These are phyloP conservation scores for Lentinula raphanica DNA, from an alignment of 768 basidiomycete species.

Conservation along the genomic window DNA sequence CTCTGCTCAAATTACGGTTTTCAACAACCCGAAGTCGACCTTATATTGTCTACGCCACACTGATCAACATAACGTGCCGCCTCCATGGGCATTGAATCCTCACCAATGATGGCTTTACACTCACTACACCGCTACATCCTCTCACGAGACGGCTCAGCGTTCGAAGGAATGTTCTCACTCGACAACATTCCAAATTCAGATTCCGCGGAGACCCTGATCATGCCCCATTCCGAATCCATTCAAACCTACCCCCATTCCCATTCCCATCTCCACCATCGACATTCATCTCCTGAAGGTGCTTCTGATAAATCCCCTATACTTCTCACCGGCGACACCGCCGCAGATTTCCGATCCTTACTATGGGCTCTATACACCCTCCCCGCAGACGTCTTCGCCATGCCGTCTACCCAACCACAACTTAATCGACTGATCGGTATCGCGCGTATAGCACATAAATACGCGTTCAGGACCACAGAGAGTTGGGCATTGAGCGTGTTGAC, in stretches of 20 bases:
- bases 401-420: conserved; percentile 30
- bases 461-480: conserved; percentile 43
- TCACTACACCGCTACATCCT: conserved; percentile 20
- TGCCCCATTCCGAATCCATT: conserved; percentile 4
- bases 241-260: not conserved
- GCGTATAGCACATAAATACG: conserved; percentile 53
- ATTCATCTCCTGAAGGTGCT: conserved; percentile 37
- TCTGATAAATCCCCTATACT: conserved; percentile 47
- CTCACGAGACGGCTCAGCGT: conserved; percentile 39
- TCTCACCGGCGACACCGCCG: conserved; percentile 43
- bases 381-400: conserved; percentile 36
- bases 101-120: not conserved
- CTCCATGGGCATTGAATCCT: not conserved
- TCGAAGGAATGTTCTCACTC: conserved; percentile 42
- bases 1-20: not conserved
- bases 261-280: conserved; percentile 11
- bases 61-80: not conserved
- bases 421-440: conserved; percentile 41
- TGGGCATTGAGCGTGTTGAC: conserved; percentile 44
- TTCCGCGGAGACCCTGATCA: conserved; percentile 20
- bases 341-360: conserved; percentile 45
- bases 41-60: not conserved
- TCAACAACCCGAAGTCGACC: not conserved
- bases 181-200: conserved; percentile 22
- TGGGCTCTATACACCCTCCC: conserved; percentile 50